These are phyloP conservation scores for Albifimbria verrucaria DNA, from an alignment of 2,329 filamentous ascomycete species.

Conservation along the genomic window DNA sequence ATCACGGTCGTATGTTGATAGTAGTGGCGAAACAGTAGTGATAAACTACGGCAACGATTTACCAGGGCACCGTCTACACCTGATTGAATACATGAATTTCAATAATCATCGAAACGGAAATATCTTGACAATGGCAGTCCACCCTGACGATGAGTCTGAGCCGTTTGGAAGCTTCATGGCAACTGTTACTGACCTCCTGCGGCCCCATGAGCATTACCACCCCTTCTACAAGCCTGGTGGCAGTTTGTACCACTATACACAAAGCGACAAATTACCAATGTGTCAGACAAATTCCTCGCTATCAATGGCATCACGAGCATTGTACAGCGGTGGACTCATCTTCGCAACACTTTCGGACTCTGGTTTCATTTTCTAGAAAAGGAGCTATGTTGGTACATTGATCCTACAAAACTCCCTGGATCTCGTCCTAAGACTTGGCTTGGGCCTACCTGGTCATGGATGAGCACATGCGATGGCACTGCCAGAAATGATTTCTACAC, in stretches of 20 bases:
- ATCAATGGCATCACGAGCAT: conserved; percentile 1
- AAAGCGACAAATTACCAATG: not conserved
- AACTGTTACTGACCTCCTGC: not conserved
- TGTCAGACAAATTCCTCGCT: not conserved
- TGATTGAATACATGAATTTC: not conserved
- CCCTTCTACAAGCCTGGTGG: conserved; percentile 1
- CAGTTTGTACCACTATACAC: not conserved
- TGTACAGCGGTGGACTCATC: not conserved
- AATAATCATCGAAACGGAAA: not conserved
- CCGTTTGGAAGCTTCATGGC: not conserved
- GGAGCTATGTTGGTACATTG: not conserved
- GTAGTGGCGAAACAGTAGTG: not conserved
- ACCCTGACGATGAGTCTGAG: not conserved
- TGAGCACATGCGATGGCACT: not conserved
- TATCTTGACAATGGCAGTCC: not conserved
- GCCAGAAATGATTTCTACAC: not conserved
- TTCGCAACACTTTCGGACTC: not conserved
- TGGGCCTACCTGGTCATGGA: not conserved
- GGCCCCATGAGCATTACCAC: not conserved
- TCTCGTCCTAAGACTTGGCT: not conserved
- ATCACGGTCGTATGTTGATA: not conserved
- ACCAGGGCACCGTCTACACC: not conserved
- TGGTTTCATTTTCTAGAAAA: not conserved
- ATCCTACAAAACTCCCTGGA: not conserved
- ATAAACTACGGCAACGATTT: not conserved